A percentile compares a stretch with the other conserved stretches of the same genome.
These are phyloP conservation scores for Chaetomium sp. DNA, from an alignment of 2,329 filamentous ascomycete species.

Conservation along the genomic window DNA sequence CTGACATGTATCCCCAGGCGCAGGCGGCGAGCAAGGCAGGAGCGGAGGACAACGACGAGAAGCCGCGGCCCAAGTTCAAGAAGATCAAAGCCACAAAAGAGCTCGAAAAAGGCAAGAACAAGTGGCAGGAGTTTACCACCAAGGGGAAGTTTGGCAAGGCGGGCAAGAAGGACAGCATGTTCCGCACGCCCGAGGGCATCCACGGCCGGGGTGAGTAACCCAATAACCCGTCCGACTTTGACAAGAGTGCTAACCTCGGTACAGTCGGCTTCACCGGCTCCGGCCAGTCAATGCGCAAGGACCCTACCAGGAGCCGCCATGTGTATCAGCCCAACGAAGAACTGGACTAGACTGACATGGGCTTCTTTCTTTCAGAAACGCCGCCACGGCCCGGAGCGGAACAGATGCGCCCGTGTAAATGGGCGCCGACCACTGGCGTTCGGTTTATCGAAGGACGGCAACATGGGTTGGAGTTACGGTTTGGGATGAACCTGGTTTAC, in stretches of 20 bases:
- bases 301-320: slow-evolving; percentile 77
- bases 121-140: slow-evolving; percentile 90
- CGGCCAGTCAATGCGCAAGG: slow-evolving; percentile 94
- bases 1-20: slow-evolving; percentile 59
- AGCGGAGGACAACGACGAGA: slow-evolving; percentile 65
- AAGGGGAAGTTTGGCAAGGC: slow-evolving; percentile 71
- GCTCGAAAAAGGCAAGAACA: slow-evolving; percentile 85
- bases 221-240: neutral
- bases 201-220: slow-evolving; percentile 73
- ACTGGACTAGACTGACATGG: slow-evolving; percentile 58
- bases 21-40: slow-evolving; percentile 56
- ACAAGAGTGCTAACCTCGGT: slow-evolving; percentile 9
- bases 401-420: neutral
- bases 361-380: slow-evolving; percentile 28
- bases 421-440: slow-evolving; percentile 3
- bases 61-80: slow-evolving; percentile 78
- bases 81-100: slow-evolving; percentile 91
- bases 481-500: slow-evolving; percentile 37
- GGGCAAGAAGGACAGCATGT: slow-evolving; percentile 93
- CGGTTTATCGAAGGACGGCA: slow-evolving; percentile 2
- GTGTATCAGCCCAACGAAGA: slow-evolving; percentile 80
- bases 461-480: slow-evolving; percentile 21
- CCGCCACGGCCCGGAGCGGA: slow-evolving; percentile 14
- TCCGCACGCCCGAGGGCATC: slow-evolving; percentile 84
- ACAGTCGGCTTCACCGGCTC: slow-evolving; percentile 95